Evolutionary conservation across 1,284 basidiomycete genomes (phyloP), one percentile per base, ranked within the genome.

Genomic region (Amylostereum areolatum): DNA sequence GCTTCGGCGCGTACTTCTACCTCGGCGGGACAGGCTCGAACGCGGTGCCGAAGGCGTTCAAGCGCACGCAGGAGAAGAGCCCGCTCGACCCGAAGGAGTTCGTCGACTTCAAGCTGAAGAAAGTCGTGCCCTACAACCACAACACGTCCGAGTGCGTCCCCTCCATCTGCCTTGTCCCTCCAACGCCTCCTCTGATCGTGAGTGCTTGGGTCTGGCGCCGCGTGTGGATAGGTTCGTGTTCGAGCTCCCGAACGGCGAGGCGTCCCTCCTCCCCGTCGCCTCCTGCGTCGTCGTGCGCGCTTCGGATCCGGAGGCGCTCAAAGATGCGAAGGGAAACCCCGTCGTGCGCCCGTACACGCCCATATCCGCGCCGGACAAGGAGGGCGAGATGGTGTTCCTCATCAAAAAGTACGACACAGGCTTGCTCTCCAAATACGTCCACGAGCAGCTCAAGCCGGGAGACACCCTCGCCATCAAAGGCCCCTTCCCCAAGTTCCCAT

Each of bases 81-180:
- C 81, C 85, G 5, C 73, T 91, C 36, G 81, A 89, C 63, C 79
- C 86, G 27, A 69, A 89, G 53, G 80, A 83, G 55, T 93, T 86
- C 61, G 66, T 81, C 47, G 80, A 89, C 63, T 84, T 97, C 68
- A 87, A 83, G 62, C 79, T 98, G 60, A 89, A 89, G 69, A 81
- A 85, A 63, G 73, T 97, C 58, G 77, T 85, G 58, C 83, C 85
- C 2, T 97, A 97, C 77, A 99, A 96, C 78, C 88, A 96, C 76
- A 93, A 96, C 70, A 85, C 90, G 4, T 74, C 88, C 33, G 79
- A 78, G 77, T 87, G 56, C 52, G 73, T 65, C 37, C 31, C 25
- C 11, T 12, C 29, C 40, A 25, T 34, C 29, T 12, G 27, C 34
- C 24, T n/a, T 35, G 8, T 35, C 34, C 34, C 34, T 8, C 34